These are phyloP conservation scores for Conringia planisiliqua DNA, from an alignment of 345 rosid genomes.

Conservation along the genomic window DNA sequence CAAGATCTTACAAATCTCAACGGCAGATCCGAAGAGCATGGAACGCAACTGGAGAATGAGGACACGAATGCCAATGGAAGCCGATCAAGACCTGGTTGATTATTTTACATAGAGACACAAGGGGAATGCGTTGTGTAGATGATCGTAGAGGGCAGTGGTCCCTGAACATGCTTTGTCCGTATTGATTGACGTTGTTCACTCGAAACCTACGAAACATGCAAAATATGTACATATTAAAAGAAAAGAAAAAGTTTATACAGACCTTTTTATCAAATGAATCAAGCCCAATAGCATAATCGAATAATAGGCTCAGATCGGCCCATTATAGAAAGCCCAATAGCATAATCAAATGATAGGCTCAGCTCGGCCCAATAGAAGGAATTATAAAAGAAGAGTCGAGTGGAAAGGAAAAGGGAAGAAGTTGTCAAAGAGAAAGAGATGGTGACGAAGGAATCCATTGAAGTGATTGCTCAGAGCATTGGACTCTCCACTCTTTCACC, in stretches of 20 bases:
- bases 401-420: too few relatives aligned
- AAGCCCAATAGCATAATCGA: neutral
- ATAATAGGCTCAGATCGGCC: too few relatives aligned
- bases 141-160: neutral
- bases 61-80: slow-evolving; percentile 33
- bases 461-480: slow-evolving; percentile 82
- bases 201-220: neutral
- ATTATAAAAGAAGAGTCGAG: neutral
- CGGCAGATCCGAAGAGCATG: slow-evolving; percentile 43
- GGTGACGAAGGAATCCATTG: slow-evolving; percentile 76
- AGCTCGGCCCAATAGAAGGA: neutral
- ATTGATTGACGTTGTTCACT: neutral
- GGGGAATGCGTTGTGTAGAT: neutral
- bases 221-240: neutral
- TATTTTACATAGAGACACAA: neutral
- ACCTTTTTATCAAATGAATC: neutral
- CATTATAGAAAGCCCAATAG: too few relatives aligned
- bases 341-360: neutral
- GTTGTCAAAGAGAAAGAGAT: neutral
- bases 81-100: slow-evolving; percentile 18
- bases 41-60: slow-evolving; percentile 54
- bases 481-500: slow-evolving; percentile 69
- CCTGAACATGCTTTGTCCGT: neutral
- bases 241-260: neutral
- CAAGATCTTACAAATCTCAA: slow-evolving; percentile 52